Evolutionary conservation across 805 yeast genomes (phyloP).

Genomic region (Monosporozyma unispora): DNA sequence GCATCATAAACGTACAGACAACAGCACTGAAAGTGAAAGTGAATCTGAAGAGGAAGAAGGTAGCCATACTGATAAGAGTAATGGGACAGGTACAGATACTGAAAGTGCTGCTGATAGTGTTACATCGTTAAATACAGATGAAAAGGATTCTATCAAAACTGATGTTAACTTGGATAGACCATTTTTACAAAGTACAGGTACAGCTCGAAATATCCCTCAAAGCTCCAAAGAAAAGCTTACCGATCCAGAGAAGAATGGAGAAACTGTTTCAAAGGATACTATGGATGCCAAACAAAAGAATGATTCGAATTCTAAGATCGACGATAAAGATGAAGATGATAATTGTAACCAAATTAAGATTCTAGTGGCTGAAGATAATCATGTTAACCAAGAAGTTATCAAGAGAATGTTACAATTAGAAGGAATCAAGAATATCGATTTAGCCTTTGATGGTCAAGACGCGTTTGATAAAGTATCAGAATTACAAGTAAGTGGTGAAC

Average conservation of each 20-base stretch:
- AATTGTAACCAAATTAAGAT: conserved; percentile 29
- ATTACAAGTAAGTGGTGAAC: conserved; percentile 33
- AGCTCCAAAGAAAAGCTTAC: neutral
- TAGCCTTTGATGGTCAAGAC: conserved; percentile 88
- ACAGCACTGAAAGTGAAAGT: conserved; percentile 7
- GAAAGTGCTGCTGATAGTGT: conserved; percentile 1
- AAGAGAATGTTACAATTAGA: conserved; percentile 79
- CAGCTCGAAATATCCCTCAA: conserved; percentile 26
- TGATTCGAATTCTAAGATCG: conserved; percentile 1
- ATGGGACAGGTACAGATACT: neutral
- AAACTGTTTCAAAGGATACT: neutral
- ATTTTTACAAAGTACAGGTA: conserved; percentile 33
- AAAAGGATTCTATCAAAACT: conserved; percentile 6
- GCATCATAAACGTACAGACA: conserved; percentile 6
- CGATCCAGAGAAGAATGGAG: neutral
- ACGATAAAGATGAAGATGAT: conserved; percentile 14
- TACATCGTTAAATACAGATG: neutral
- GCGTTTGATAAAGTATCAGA: conserved; percentile 62
- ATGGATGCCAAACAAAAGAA: conserved; percentile 6
- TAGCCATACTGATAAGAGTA: neutral
- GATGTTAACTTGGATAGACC: conserved; percentile 26
- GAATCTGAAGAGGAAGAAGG: neutral
- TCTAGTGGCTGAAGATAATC: conserved; percentile 88
- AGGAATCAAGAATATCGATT: conserved; percentile 58
- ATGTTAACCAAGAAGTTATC: conserved; percentile 90